These are phyloP conservation scores for Coemansia sp. DNA, from an alignment of 192 early-diverging fungal species.

Conservation along the genomic window DNA sequence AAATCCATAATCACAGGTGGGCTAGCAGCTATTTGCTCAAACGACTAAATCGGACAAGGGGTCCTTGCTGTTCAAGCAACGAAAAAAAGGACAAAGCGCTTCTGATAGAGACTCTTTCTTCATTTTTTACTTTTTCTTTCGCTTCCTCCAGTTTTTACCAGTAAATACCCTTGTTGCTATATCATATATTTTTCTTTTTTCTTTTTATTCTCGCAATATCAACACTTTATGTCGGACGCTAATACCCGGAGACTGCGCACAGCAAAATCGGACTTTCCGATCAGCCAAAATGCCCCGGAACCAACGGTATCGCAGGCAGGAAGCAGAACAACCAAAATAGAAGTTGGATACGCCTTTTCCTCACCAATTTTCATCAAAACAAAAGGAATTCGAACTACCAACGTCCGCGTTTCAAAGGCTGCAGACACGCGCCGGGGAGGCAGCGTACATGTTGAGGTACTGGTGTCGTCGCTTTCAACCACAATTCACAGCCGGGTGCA, in stretches of 20 bases:
- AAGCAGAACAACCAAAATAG: conserved; percentile 30
- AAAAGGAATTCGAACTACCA: conserved; percentile 41
- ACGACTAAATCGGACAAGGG: too few species aligned
- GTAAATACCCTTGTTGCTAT: too few species aligned
- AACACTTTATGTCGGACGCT: background rate
- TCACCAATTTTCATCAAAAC: conserved; percentile 25
- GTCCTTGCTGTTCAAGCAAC: too few species aligned
- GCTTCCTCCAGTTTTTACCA: too few species aligned
- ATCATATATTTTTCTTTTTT: too few species aligned
- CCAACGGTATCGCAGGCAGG: conserved; percentile 19
- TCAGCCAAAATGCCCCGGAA: background rate
- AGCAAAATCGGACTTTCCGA: background rate
- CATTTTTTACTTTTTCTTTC: too few species aligned
- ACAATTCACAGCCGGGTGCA: conserved; percentile 34
- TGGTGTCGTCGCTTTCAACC: conserved; percentile 36
- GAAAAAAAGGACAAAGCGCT: too few species aligned
- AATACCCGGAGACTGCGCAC: background rate
- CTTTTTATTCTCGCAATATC: background rate
- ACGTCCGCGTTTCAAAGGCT: conserved; percentile 34
- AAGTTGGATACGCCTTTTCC: conserved; percentile 24
- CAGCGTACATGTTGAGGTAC: conserved; percentile 24
- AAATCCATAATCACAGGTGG: too few species aligned
- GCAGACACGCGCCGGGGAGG: conserved; percentile 15
- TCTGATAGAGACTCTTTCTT: too few species aligned
- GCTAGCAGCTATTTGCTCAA: too few species aligned